Conservation (phyloP, 176 grass and related monocot genomes). For the Rhynchospora tenuis region DNA sequence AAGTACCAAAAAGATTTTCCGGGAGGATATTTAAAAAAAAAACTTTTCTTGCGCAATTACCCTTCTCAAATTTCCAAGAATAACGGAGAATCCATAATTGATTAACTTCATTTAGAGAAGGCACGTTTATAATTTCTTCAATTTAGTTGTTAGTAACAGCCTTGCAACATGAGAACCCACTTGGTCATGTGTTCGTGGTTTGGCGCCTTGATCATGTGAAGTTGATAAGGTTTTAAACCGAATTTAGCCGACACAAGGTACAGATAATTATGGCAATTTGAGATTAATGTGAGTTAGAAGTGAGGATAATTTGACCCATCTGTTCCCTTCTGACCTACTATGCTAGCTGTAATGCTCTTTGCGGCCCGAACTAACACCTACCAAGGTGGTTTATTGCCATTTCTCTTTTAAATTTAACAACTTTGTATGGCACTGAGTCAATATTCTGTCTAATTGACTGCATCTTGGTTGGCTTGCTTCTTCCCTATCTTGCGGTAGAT, state of each 20-base stretch:
- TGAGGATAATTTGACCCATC: conserved; percentile 17
- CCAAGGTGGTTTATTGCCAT: neutral
- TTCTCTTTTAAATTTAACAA: neutral
- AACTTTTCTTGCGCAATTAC: neutral
- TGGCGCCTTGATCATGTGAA: conserved; percentile 10
- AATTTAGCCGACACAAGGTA: neutral
- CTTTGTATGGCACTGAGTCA: neutral
- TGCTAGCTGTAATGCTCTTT: conserved; percentile 7
- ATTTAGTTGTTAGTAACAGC: conserved; percentile 13
- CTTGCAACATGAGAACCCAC: neutral
- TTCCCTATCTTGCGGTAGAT: neutral
- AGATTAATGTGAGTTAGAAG: neutral
- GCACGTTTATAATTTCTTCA: conserved; percentile 7
- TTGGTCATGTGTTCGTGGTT: neutral
- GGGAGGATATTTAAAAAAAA: too few relatives aligned
- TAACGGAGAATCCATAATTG: neutral
- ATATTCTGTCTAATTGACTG: neutral
- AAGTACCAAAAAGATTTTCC: neutral
- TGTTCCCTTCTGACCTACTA: conserved; percentile 10
- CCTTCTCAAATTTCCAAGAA: neutral
- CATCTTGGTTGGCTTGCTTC: neutral
- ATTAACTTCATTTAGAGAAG: neutral
- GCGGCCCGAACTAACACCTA: neutral
- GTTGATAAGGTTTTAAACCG: conserved; percentile 8
- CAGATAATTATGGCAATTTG: conserved; percentile 1